Evolutionary conservation across 192 early-diverging fungal genomes (phyloP).

Genomic region (Endogone sp.): DNA sequence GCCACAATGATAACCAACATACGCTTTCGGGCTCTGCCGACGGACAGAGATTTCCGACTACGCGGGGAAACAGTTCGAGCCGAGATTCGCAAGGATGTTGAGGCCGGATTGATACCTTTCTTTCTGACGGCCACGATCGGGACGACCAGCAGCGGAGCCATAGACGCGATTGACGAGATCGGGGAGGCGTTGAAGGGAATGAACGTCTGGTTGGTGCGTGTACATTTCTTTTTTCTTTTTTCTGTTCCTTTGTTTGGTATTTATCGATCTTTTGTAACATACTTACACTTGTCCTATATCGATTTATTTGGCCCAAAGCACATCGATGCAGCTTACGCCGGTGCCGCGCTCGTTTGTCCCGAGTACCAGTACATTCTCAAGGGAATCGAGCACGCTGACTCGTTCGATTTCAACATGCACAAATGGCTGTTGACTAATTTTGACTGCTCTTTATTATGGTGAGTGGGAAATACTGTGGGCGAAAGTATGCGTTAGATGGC

Average conservation of each 20-base stretch:
- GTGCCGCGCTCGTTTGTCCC: slow-evolving; percentile 49
- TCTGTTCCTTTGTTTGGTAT: background rate
- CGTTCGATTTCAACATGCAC: slow-evolving; percentile 59
- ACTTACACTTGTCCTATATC: too few relatives aligned
- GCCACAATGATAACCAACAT: slow-evolving; percentile 41
- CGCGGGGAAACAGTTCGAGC: slow-evolving; percentile 35
- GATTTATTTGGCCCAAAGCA: too few relatives aligned
- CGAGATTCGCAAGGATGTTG: slow-evolving; percentile 44
- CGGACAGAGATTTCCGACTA: slow-evolving; percentile 34
- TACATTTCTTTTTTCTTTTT: background rate
- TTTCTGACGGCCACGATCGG: slow-evolving; percentile 62
- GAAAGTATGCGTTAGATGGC: too few relatives aligned
- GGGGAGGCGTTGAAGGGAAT: slow-evolving; percentile 25
- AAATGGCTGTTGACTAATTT: slow-evolving; percentile 65
- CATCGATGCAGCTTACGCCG: slow-evolving; percentile 65
- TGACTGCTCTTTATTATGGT: slow-evolving; percentile 44
- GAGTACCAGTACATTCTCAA: slow-evolving; percentile 45
- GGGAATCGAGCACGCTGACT: slow-evolving; percentile 53
- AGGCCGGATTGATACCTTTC: slow-evolving; percentile 55
- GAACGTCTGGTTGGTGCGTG: slow-evolving; percentile 42
- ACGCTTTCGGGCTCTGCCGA: slow-evolving; percentile 26
- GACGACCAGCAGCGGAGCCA: slow-evolving; percentile 51
- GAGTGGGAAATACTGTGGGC: too few relatives aligned
- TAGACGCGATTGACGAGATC: slow-evolving; percentile 54
- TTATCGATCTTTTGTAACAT: too few relatives aligned